Evolutionary conservation across 2,329 filamentous ascomycete species (phyloP).

Genomic region (Curvularia sp.): DNA sequence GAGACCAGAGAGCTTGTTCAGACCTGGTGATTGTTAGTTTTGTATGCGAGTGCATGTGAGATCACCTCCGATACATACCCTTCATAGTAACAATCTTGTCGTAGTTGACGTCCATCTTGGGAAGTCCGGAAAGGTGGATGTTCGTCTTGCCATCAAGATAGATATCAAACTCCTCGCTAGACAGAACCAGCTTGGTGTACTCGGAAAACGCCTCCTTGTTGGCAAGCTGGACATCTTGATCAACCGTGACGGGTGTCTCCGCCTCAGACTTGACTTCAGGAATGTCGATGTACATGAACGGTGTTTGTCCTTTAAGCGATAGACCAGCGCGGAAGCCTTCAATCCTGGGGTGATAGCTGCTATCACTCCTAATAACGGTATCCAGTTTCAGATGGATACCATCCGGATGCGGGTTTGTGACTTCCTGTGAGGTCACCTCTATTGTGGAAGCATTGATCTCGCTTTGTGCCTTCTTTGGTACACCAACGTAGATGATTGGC

Average conservation of each 20-base stretch:
- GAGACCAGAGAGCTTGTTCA: constrained; percentile 64
- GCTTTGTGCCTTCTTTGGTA: constrained; percentile 64
- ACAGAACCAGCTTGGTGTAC: constrained; percentile 59
- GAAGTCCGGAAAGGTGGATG: constrained; percentile 60
- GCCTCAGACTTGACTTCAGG: constrained; percentile 55
- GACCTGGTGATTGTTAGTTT: constrained; percentile 50
- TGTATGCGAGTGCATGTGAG: neutral
- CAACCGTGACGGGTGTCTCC: constrained; percentile 52
- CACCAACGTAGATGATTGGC: constrained; percentile 65
- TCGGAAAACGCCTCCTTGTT: constrained; percentile 57
- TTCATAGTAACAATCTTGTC: constrained; percentile 65
- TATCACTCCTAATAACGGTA: constrained; percentile 57
- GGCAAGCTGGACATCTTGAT: constrained; percentile 56
- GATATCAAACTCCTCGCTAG: constrained; percentile 59
- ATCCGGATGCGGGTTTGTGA: constrained; percentile 59
- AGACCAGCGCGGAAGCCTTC: constrained; percentile 62
- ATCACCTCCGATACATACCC: constrained; percentile 50
- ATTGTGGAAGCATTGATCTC: constrained; percentile 62
- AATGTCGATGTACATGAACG: constrained; percentile 57
- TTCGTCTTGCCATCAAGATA: constrained; percentile 47
- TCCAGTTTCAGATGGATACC: constrained; percentile 59
- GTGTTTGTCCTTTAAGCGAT: constrained; percentile 53
- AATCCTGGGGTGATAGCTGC: constrained; percentile 62
- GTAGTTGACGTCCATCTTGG: constrained; percentile 60
- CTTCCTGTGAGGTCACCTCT: constrained; percentile 58